Base-by-base conservation (phyloP, 148 eudicot species). In the Hydrangea macrophylla region DNA sequence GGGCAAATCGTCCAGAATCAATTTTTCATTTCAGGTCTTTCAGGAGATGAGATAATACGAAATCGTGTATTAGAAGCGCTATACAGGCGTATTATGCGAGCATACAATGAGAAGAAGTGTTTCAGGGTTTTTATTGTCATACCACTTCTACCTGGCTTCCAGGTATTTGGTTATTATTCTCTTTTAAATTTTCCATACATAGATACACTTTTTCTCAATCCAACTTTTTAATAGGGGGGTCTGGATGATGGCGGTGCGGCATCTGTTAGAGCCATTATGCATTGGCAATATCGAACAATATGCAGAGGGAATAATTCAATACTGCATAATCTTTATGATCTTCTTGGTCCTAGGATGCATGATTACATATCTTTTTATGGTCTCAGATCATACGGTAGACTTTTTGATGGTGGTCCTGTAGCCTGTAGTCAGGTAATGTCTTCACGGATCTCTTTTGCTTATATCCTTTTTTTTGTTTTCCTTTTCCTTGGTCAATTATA, bases 71-170 rank as follows among this genome's bases (percentile, higher is more conserved):
- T 91, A 68, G 93, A 94, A 62, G 86, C 99, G 55, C 68, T 94
- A 67, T 83, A 88, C 70, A 79, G 78, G 76, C 97, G 99, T 64
- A 87, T 94, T 35, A 71, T 88, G 79, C 85, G 89, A 78, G 99
- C 99, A 63, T 81, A 75, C 76, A 77, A 88, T 73, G 99, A 94
- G 24, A 91, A 94, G 45, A 91, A 85, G 79, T 88, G 83, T 72
- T 94, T 94, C 81, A 83, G 99, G 79, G 90, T 81, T 72, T 84
- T 94, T 53, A 79, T 94, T 80, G 92, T 94, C 63, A 81, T 94
- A 75, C 99, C 99, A 64, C 96, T 94, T 53, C 75, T 94, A 63
- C 99, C 99, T 58, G 99, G 99, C n/a, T 94, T 94, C 75, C 99
- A 94, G 99, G 99, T 94, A 64, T 37, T 33, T 37, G 42, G 66